Evolutionary conservation across 768 basidiomycete genomes (phyloP).

Genomic region (Suillus tomentosus): DNA sequence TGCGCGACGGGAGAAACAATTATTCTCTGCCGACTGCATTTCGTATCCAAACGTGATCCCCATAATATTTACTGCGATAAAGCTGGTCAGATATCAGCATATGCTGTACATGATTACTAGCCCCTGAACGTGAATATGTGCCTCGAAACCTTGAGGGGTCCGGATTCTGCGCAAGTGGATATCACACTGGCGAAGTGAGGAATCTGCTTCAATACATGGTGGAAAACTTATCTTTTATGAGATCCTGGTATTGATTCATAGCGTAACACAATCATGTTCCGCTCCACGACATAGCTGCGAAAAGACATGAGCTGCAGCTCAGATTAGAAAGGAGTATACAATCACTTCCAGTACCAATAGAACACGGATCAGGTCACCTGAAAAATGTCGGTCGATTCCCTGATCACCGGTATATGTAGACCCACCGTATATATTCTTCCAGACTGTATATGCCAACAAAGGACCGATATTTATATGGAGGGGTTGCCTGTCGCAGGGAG

Average conservation of each 20-base stretch:
- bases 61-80: conserved; percentile 24
- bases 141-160: conserved; percentile 14
- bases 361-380: neutral
- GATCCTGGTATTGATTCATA: conserved; percentile 21
- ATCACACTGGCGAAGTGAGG: conserved; percentile 17
- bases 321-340: neutral
- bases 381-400: neutral
- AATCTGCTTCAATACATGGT: conserved; percentile 17
- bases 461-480: conserved; percentile 28
- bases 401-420: neutral
- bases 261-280: conserved; percentile 23
- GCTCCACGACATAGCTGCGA: conserved; percentile 27
- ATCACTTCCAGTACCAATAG: conserved; percentile 5
- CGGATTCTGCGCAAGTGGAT: conserved; percentile 14
- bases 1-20: conserved; percentile 20
- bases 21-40: conserved; percentile 18
- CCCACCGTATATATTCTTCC: conserved; percentile 35
- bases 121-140: conserved; percentile 22
- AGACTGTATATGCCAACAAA: conserved; percentile 35
- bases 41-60: conserved; percentile 24
- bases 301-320: neutral
- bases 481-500: conserved; percentile 30
- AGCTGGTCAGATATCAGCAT: conserved; percentile 13
- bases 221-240: conserved; percentile 20
- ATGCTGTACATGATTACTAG: conserved; percentile 9